Evolutionary conservation across 257 asterid species (phyloP).

Genomic region (Phtheirospermum japonicum): DNA sequence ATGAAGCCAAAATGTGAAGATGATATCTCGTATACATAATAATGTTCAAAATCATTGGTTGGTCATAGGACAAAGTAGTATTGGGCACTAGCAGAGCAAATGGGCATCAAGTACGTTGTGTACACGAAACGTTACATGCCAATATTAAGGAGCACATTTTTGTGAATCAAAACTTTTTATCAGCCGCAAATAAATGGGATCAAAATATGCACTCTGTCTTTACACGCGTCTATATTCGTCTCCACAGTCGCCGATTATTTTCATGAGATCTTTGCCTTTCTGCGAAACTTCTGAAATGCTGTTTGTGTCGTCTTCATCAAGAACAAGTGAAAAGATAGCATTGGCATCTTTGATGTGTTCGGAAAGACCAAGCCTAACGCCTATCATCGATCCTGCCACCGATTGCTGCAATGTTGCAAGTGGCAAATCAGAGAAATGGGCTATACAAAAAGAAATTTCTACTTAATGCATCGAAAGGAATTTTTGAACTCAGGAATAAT

Average conservation of each 20-base stretch:
- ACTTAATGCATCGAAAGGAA: neutral
- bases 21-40: too few species aligned
- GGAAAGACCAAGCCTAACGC: slow-evolving; percentile 86
- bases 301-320: slow-evolving; percentile 67
- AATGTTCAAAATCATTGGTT: too few species aligned
- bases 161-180: too few species aligned
- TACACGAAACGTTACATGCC: too few species aligned
- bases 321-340: slow-evolving; percentile 66
- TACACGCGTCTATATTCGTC: slow-evolving; percentile 82
- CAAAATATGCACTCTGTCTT: neutral
- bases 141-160: too few species aligned
- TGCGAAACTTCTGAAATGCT: slow-evolving; percentile 59
- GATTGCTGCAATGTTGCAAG: slow-evolving; percentile 56
- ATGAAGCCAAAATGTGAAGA: too few species aligned
- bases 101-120: neutral
- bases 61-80: too few species aligned
- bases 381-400: slow-evolving; percentile 97
- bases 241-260: slow-evolving; percentile 84
- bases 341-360: slow-evolving; percentile 71
- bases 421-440: slow-evolving; percentile 6
- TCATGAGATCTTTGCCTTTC: slow-evolving; percentile 78
- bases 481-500: neutral
- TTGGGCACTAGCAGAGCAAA: too few species aligned
- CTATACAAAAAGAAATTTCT: neutral
- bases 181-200: too few species aligned